Evolutionary conservation across 441 rosid genomes (phyloP), one percentile per base, ranked within the genome.

Genomic region (Croton setiger): DNA sequence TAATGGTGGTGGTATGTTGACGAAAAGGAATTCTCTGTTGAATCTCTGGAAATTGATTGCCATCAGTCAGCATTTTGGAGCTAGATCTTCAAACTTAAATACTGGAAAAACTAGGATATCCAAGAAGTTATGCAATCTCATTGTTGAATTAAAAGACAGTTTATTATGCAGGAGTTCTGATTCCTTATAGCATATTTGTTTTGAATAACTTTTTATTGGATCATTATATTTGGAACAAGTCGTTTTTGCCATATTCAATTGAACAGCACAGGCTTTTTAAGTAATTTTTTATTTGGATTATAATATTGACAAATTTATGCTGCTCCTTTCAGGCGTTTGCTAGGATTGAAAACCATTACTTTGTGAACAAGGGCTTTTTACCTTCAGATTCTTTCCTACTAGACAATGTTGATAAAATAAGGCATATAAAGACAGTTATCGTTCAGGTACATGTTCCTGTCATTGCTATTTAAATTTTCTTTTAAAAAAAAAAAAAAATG

Each of bases 291-390:
- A 8, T 4, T 21, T 20, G 18, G 47, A 31, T 53, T 61, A 17
- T 45, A 56, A 21, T 61, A 5, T 73, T 59, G 17, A 43, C 18
- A 15, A 62, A 31, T 9, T 33, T 33, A n/a, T 27, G 14, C 21
- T 61, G 20, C 37, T 49, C 49, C 5, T 33, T 52, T n/a, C 87
- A 93, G 98, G 98, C 97, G 36, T 91, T 93, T 88, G 98, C 98
- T 59, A 88, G 96, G 88, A 93, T 93, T 74, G 96, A 91, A 83
- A 93, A 91, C 69, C 96, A 91, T 74, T 93, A 89, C 78, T 93
- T 89, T 72, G 76, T 85, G 67, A 91, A 93, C 83, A 88, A 82
- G 67, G 97, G 97, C 18, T 93, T 91, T 84, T 82, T 91, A 41
- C 65, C 89, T 47, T 83, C 87, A 13, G 97, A 91, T 79, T 84